Evolutionary conservation across 345 rosid species (phyloP).

Genomic region (Cardiospermum halicacabum): DNA sequence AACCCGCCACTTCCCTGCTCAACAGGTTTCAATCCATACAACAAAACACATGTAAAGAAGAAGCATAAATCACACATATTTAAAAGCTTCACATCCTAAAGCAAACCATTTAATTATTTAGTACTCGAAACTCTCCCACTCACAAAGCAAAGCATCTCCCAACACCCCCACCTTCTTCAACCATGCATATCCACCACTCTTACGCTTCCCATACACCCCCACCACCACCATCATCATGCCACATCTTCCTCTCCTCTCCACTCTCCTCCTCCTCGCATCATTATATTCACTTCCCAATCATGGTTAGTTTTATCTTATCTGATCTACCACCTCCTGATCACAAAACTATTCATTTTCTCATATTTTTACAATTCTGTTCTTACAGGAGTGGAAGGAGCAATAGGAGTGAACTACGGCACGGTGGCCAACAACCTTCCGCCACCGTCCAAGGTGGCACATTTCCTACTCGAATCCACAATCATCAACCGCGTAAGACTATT

Average conservation of each 20-base stretch:
- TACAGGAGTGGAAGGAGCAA: conserved; percentile 38
- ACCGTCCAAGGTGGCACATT: conserved; percentile 60
- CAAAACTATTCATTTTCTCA: not conserved
- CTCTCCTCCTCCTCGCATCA: conserved; percentile 14
- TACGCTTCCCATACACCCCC: not conserved
- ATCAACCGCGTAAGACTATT: conserved; percentile 69
- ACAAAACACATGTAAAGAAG: conserved; percentile 17
- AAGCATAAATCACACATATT: conserved; percentile 11
- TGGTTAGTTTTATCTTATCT: conserved; percentile 15
- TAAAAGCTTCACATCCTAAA: conserved; percentile 9
- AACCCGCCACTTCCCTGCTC: too few relatives aligned
- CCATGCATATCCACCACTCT: conserved; percentile 13
- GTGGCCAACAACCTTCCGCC: conserved; percentile 73
- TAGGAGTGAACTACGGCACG: conserved; percentile 85
- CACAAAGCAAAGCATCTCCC: conserved; percentile 61
- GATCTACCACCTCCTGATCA: not conserved
- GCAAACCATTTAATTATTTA: not conserved
- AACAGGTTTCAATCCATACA: not conserved
- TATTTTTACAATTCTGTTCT: not conserved
- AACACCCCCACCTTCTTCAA: conserved; percentile 16
- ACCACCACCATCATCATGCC: not conserved
- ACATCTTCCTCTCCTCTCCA: not conserved
- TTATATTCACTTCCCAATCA: not conserved
- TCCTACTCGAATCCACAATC: conserved; percentile 61
- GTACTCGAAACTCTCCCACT: conserved; percentile 15